Base-by-base conservation (phyloP, 1,284 basidiomycete genomes). In the Boletellus dicymbophilus region DNA sequence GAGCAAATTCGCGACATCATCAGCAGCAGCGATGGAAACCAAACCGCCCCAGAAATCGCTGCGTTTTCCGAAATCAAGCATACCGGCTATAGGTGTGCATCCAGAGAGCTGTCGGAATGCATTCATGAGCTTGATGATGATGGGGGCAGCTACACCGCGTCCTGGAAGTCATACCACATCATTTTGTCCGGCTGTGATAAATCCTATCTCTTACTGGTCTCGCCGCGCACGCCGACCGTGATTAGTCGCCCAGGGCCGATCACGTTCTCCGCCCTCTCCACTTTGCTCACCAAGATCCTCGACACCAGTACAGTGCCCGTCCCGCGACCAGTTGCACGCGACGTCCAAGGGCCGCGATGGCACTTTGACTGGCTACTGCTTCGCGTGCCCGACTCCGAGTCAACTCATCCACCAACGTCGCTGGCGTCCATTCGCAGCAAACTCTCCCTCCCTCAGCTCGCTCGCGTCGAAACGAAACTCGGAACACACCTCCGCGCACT, bases 401-500 rank as follows among this genome's bases (percentile, higher is more conserved):
- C 44, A 22, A 11, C 20, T 20, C 37, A 44, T 9, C 49, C 36
- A 8, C 31, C 46, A 13, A 26, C 7, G 3, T 57, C 70, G 4
- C 62, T 77, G 43, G 59, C 74, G 1, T 58, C 59, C 20, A 59
- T 66, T 16, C 77, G 77, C 20, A 57, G 61, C 13, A 54, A 69
- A 22, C 72, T 88, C 36, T 69, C 74, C 3, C 58, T 67, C 1
- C 55, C 70, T 23, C 76, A 82, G 37, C 61, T 62, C 3, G 62
- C 75, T 8, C 65, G 74, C n/a, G 59, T 87, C 51, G 82, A 88
- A 51, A 71, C 84, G 16, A 70, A 74, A 44, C 66, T 87, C 1
- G 87, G 87, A 9, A 65, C 73, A 26, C 72, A 79, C 58, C 74
- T 88, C 31, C 77, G 77, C 13, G 72, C 79, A 51, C 69, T 88